Percentiles rank a stretch among this genome's conserved stretches.
These are phyloP conservation scores for Candida sanyaensis DNA, from an alignment of 1,139 yeast species.

Conservation along the genomic window DNA sequence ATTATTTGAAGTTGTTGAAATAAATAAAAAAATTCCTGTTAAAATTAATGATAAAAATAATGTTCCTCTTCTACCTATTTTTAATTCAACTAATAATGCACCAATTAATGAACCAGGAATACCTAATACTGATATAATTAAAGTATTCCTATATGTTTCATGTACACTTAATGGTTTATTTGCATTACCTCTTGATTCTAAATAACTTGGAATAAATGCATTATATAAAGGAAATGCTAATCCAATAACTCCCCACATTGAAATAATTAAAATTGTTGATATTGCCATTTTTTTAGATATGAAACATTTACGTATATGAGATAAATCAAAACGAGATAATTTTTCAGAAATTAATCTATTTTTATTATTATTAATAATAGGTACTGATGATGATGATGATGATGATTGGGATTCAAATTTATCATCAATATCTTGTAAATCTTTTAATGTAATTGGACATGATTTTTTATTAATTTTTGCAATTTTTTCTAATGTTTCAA, in stretches of 20 bases:
- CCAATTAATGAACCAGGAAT: slow-evolving; percentile 45
- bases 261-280: slow-evolving; percentile 36
- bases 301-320: slow-evolving; percentile 39
- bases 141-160: slow-evolving; percentile 39
- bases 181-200: slow-evolving; percentile 36
- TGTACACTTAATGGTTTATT: slow-evolving; percentile 33
- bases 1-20: slow-evolving; percentile 44
- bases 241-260: slow-evolving; percentile 47
- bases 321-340: slow-evolving; percentile 27
- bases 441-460: slow-evolving; percentile 30
- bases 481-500: slow-evolving; percentile 36
- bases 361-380: not conserved
- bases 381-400: not conserved
- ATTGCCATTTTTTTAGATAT: slow-evolving; percentile 31
- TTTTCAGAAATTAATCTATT: slow-evolving; percentile 26
- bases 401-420: slow-evolving; percentile 15
- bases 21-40: slow-evolving; percentile 43
- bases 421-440: slow-evolving; percentile 30
- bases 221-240: slow-evolving; percentile 48
- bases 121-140: slow-evolving; percentile 44
- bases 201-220: slow-evolving; percentile 43
- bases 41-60: slow-evolving; percentile 31
- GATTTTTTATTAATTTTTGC: slow-evolving; percentile 34
- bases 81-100: slow-evolving; percentile 39
- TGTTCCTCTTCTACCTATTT: slow-evolving; percentile 45